Percentiles rank a stretch among this genome's conserved stretches.
phyloP scores from a whole-genome alignment of 441 rosid species.

The Arabidopsis lyrata region DNA sequence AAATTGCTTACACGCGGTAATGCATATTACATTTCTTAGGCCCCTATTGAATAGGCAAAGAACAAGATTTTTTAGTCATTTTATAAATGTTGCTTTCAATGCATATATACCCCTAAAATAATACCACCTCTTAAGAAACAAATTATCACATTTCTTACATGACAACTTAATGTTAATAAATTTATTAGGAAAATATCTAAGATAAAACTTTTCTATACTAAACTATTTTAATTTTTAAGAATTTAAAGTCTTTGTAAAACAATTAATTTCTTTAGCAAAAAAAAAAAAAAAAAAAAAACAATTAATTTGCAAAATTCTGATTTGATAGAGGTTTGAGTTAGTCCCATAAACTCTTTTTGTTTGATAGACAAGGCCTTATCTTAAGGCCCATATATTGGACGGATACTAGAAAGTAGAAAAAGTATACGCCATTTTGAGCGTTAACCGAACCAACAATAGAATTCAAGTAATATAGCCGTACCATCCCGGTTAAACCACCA shows the following conservation, averaged over 20 bases:
- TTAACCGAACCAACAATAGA: constrained; percentile 10
- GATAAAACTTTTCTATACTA: too few species aligned
- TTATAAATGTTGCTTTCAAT: constrained; percentile 4
- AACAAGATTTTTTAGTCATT: background rate
- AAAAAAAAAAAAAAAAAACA: too few species aligned
- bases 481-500: constrained; percentile 30
- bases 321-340: too few species aligned
- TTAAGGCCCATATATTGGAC: background rate
- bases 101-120: background rate
- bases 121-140: background rate
- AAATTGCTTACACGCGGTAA: constrained; percentile 20
- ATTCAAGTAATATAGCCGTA: background rate
- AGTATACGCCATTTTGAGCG: background rate
- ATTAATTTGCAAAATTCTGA: background rate
- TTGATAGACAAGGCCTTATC: background rate
- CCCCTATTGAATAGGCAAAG: background rate
- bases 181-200: too few species aligned
- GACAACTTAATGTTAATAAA: background rate
- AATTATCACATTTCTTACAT: constrained; percentile 1
- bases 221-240: too few species aligned
- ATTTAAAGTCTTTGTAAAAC: background rate
- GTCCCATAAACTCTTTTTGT: too few species aligned
- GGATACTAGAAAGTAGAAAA: background rate
- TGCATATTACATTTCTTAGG: constrained; percentile 9
- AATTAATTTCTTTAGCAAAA: too few species aligned